Base-by-base conservation (phyloP, 2,329 filamentous ascomycete species). In the Decorospora gaudefroyi region DNA sequence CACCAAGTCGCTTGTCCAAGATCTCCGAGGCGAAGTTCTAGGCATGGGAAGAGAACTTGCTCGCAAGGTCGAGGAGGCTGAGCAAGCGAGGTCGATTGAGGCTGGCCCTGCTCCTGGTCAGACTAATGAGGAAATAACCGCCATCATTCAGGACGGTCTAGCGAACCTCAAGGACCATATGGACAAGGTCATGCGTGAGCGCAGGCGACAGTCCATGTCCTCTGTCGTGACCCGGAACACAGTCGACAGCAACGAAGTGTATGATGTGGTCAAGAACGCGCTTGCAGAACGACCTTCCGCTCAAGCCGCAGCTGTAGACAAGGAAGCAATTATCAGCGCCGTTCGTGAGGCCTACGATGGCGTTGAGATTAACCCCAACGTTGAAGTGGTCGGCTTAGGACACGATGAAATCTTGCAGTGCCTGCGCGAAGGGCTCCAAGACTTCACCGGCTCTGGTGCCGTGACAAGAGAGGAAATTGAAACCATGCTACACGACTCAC, bases 11-110 rank as follows among this genome's bases (percentile, higher is more conserved):
- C 78, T 96, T 6, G 88, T 96, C 6, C 85, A 90, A 16, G 91
- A 96, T 62, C 78, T 97, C 23, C 85, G 92, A 15, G 91, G 90
- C 2, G 92, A 97, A 66, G 90, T 97, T 6, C 78, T 96, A 4
- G 91, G 90, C 3, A 96, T 96, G 91, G 92, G 92, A 3, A 81
- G 92, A 43, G 90, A 96, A 55, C 83, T 97, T 33, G 90, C 87
- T 27, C 86, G 89, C 43, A 87, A 90, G 55, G 79, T 97, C n/a
- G 88, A 93, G 50, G 83, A 90, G 50, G 79, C 83, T 7, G 71
- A 71, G 53, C 79, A 79, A 42, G 73, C 76, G 1, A 68, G 63
- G 25, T 63, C 63, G 9, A 77, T 78, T 3, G 65, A 57, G 53
- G 66, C 47, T 37, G 62, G 55, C 31, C 62, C 58, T 46, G 69